A percentile compares a stretch with the other conserved stretches of the same genome.
Evolutionary conservation across 441 rosid species (phyloP).

Genomic region (Jatropha podagrica): DNA sequence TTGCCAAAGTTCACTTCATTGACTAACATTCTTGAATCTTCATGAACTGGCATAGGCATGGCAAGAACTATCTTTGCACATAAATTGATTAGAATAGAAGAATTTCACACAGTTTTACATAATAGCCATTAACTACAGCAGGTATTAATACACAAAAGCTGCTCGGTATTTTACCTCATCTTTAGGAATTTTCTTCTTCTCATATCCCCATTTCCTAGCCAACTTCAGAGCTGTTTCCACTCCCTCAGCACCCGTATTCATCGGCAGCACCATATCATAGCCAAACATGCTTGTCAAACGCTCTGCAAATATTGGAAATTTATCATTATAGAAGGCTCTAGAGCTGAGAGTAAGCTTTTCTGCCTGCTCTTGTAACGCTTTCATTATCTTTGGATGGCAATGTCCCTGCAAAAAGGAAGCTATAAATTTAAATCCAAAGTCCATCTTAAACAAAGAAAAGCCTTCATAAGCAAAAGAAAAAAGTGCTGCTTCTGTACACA

Average conservation of each 20-base stretch:
- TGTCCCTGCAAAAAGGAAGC: slow-evolving; percentile 61
- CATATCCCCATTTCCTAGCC: slow-evolving; percentile 97
- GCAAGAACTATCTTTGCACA: background rate
- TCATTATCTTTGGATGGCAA: slow-evolving; percentile 89
- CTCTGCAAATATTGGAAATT: slow-evolving; percentile 80
- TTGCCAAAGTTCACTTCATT: too few relatives aligned
- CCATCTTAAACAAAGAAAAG: too few relatives aligned
- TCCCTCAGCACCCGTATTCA: slow-evolving; percentile 99
- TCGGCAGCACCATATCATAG: slow-evolving; percentile 94
- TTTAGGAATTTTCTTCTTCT: slow-evolving; percentile 68
- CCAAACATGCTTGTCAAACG: slow-evolving; percentile 75
- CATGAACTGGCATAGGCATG: background rate
- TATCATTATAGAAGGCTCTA: slow-evolving; percentile 84
- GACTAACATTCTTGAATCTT: background rate
- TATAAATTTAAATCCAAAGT: background rate
- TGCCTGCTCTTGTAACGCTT: slow-evolving; percentile 81
- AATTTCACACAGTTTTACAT: too few relatives aligned
- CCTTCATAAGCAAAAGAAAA: too few relatives aligned
- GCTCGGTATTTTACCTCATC: slow-evolving; percentile 52
- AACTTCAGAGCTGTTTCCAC: slow-evolving; percentile 89
- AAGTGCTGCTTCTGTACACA: background rate
- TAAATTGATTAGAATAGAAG: too few relatives aligned
- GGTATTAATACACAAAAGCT: background rate
- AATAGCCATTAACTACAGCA: background rate
- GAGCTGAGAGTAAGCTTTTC: slow-evolving; percentile 83